These are phyloP conservation scores for Populus nigra DNA, from an alignment of 345 rosid genomes.

Conservation along the genomic window DNA sequence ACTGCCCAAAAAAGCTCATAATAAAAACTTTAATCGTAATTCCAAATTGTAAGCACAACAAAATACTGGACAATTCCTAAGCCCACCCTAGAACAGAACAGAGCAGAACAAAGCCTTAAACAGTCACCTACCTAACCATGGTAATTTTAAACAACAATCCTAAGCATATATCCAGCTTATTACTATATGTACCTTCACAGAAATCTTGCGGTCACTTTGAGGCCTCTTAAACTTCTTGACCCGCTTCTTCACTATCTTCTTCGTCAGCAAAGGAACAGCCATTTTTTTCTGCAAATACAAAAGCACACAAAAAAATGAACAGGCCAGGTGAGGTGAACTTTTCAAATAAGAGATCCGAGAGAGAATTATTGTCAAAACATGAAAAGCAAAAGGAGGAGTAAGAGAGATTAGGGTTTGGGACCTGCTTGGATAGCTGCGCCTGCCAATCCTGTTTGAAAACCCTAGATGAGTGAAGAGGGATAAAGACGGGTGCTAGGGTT, in stretches of 20 bases:
- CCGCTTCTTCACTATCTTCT: conserved; percentile 72
- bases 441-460: conserved; percentile 19
- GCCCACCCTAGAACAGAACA: neutral
- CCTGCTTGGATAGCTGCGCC: conserved; percentile 17
- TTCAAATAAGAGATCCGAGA: neutral
- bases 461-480: conserved; percentile 5
- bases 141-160: neutral
- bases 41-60: neutral
- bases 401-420: neutral
- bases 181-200: conserved; percentile 43
- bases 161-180: neutral
- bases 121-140: neutral
- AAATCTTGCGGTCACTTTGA: conserved; percentile 58
- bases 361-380: too few relatives aligned
- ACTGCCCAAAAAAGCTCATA: too few relatives aligned
- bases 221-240: conserved; percentile 66
- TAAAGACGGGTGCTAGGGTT: conserved; percentile 3
- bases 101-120: neutral
- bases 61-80: neutral
- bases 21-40: too few relatives aligned
- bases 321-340: neutral
- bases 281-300: conserved; percentile 32
- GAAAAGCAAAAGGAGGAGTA: neutral
- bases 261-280: conserved; percentile 57
- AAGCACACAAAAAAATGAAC: neutral